A percentile compares a stretch with the other conserved stretches of the same genome.
Evolutionary conservation across 306 rosid genomes (phyloP).

Genomic region (Macrotyloma uniflorum): DNA sequence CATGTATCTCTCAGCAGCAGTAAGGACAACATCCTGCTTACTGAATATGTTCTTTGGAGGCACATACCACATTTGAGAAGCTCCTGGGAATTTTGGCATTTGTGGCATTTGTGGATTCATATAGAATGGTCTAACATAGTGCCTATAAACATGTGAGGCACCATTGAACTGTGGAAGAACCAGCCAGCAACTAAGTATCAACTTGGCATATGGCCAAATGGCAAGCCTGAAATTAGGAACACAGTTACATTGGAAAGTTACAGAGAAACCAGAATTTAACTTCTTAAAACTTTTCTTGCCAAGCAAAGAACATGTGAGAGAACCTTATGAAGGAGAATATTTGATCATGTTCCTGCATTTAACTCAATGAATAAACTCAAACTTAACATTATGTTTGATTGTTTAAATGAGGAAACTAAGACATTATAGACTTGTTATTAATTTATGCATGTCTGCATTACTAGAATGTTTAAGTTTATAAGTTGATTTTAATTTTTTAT

Average conservation of each 20-base stretch:
- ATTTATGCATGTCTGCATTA: neutral
- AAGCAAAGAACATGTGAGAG: neutral
- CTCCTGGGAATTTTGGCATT: slow-evolving; percentile 35
- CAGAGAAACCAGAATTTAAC: neutral
- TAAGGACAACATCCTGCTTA: slow-evolving; percentile 71
- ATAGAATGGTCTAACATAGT: slow-evolving; percentile 76
- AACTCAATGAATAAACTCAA: neutral
- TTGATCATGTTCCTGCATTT: neutral
- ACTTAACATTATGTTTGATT: neutral
- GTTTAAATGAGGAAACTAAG: neutral
- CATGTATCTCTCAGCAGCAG: slow-evolving; percentile 82
- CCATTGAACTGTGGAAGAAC: slow-evolving; percentile 94
- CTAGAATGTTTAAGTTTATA: no score
- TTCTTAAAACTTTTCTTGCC: neutral
- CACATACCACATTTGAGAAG: slow-evolving; percentile 73
- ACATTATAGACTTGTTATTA: neutral
- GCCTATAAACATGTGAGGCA: slow-evolving; percentile 82
- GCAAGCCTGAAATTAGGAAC: slow-evolving; percentile 61
- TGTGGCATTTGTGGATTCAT: slow-evolving; percentile 72
- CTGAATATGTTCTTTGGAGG: slow-evolving; percentile 71
- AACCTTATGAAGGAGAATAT: neutral
- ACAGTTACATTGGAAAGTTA: neutral
- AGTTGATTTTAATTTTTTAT: no score
- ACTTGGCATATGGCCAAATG: slow-evolving; percentile 85
- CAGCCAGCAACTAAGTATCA: slow-evolving; percentile 81